Evolutionary conservation across 495 filamentous ascomycete genomes (phyloP).

Genomic region (Cryomyces antarcticus): DNA sequence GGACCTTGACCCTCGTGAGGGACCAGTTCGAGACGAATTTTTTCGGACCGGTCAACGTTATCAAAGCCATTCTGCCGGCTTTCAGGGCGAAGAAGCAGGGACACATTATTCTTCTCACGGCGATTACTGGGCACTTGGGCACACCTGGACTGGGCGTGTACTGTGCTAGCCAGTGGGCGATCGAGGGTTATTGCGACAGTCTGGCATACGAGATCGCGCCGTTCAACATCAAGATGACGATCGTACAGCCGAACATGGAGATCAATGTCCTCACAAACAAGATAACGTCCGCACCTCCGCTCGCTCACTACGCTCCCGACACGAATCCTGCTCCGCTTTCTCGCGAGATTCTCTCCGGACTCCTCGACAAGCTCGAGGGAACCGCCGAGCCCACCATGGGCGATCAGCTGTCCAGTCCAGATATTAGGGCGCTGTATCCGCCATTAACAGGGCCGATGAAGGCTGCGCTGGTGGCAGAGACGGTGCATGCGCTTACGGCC

Average conservation of each 20-base stretch:
- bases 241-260: conserved; percentile 78
- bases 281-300: conserved; percentile 58
- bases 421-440: conserved; percentile 52
- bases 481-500: conserved; percentile 75
- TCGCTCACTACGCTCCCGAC: conserved; percentile 50
- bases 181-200: conserved; percentile 95
- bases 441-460: conserved; percentile 42
- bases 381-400: conserved; percentile 18
- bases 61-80: conserved; percentile 68
- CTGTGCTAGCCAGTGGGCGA: conserved; percentile 79
- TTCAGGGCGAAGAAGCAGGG: conserved; percentile 62
- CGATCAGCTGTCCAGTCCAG: conserved; percentile 20
- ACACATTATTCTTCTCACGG: conserved; percentile 77
- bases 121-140: conserved; percentile 79
- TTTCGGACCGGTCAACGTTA: conserved; percentile 87
- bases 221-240: conserved; percentile 90
- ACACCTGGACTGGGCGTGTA: conserved; percentile 83
- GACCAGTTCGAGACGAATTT: conserved; percentile 90
- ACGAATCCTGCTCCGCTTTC: conserved; percentile 62
- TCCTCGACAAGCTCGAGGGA: conserved; percentile 34
- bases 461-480: conserved; percentile 58
- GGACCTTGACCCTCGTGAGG: conserved; percentile 56
- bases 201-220: conserved; percentile 93
- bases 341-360: conserved; percentile 56
- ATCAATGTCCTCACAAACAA: conserved; percentile 68